Base-by-base conservation (phyloP, 306 rosid genomes). In the Dalbergia oliveri region DNA sequence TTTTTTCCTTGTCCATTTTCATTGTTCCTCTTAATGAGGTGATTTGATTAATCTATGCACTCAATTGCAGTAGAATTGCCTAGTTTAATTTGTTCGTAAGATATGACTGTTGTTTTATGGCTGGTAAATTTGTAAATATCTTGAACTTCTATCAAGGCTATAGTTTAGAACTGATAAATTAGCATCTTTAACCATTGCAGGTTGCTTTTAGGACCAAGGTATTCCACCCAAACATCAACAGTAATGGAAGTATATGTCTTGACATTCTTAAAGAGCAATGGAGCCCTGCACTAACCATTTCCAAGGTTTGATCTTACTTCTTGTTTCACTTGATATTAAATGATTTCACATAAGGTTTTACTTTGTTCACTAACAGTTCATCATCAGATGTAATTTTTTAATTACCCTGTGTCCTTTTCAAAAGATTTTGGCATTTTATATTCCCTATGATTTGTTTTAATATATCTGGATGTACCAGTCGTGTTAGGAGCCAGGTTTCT, bases 121-220 rank as follows among this genome's bases (percentile, higher is more conserved):
- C 7, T 59, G 26, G 11, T 47, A 49, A 26, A 51, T 63, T 53
- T 81, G 18, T 18, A 3, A 47, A 49, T 77, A 71, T 51, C 8
- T 62, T 57, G 39, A 26, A 23, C 54, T 13, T 5, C 44, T 44
- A 49, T 77, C 11, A 8, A 47, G 78, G 59, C 34, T 26, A 41
- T 70, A 44, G 33, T 12, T 58, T 33, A 5, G 26, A 69, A 64
- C 45, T 64, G 14, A 7, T 49, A 35, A 74, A 31, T 63, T 83
- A 39, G 61, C 64, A 10, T 4, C 19, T 47, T 76, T 47, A 9
- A 60, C 14, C 75, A 23, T 58, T 76, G 85, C 91, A 91, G 98
- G 98, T 94, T 79, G 92, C 97, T 37, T 91, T 94, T 73, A 91
- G 92, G 92, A 94, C 97, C 12, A 94, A 91, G 89, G 97, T 94